Base-by-base conservation (phyloP, 2,329 filamentous ascomycete species). In the Stachybotrys echinatus region DNA sequence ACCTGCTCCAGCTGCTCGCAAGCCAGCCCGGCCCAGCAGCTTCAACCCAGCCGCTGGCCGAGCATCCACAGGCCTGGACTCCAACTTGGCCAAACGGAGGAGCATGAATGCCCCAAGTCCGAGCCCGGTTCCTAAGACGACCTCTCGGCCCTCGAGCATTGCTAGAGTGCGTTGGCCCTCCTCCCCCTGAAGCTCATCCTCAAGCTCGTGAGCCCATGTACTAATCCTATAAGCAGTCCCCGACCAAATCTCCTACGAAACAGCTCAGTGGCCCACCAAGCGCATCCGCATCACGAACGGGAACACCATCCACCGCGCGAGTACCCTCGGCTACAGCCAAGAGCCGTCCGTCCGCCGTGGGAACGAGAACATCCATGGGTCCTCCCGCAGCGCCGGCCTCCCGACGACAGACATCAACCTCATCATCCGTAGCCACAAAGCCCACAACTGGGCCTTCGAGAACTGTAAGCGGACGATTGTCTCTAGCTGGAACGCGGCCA, bases 191-290 rank as follows among this genome's bases (percentile, higher is more conserved):
- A n/a, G n/a, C n/a, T 68, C 21, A 19, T 31, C 22, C 23, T 42
- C 47, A 27, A 23, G 23, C 27, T 34, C 34, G n/a, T n/a, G 18
- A 21, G 19, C 2, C 22, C 27, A 20, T 42, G 7, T 45, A 22
- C 45, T 50, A 40, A 56, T 20, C 39, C 21, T 12, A 47, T 47
- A 22, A 42, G 23, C 50, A 91, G 84, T 90, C 86, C 51, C 88
- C 89, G 2, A 85, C 81, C 1, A 92, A 89, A 61, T 92, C 88
- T 1, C 89, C 89, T 2, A 89, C 86, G 3, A 94, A 94, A 63
- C 86, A 88, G 58, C 66, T 88, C 43, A 67, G 67, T 52, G 75
- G 67, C 37, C 74, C 83, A 2, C 80, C 84, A 2, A 84, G 79
- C 57, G 66, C 76, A 5, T 72, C 76, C 2, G 80, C 76, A 1